These are phyloP conservation scores for Penicillium occitanis DNA, from an alignment of 2,329 filamentous ascomycete species.

Conservation along the genomic window DNA sequence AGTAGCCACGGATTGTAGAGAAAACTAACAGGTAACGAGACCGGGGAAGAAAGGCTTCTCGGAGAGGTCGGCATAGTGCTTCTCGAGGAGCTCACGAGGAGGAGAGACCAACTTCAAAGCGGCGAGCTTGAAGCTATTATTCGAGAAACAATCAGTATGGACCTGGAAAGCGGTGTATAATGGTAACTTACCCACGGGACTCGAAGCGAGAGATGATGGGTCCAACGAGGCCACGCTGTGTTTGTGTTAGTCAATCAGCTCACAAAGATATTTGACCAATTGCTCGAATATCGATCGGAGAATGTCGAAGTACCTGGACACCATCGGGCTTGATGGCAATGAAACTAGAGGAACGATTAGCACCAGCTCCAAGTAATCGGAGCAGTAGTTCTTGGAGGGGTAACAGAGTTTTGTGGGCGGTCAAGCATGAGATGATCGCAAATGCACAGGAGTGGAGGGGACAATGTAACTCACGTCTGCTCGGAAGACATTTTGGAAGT, in stretches of 20 bases:
- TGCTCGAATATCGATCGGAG: not conserved
- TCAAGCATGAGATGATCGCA: constrained; percentile 6
- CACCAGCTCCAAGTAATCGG: constrained; percentile 24
- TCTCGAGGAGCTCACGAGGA: constrained; percentile 92
- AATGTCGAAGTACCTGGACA: constrained; percentile 72
- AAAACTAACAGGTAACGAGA: constrained; percentile 78
- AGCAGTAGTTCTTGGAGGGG: constrained; percentile 23
- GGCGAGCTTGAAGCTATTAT: constrained; percentile 85
- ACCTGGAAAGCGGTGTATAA: not conserved
- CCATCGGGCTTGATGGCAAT: constrained; percentile 99
- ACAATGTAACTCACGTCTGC: constrained; percentile 67
- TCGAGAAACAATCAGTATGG: not conserved
- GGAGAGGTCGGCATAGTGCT: constrained; percentile 91
- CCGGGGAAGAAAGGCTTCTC: constrained; percentile 96
- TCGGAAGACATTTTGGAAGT: constrained; percentile 67
- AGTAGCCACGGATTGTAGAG: not conserved
- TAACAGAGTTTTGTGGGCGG: constrained; percentile 17
- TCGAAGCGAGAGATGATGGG: constrained; percentile 98
- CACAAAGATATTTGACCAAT: not conserved
- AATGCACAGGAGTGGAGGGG: constrained; percentile 12
- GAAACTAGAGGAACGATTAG: constrained; percentile 66
- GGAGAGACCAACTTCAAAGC: constrained; percentile 94
- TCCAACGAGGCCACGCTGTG: constrained; percentile 91
- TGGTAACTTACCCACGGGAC: constrained; percentile 72
- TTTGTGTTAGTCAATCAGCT: constrained; percentile 29